Base-by-base conservation (phyloP, 106 monocot genomes). In the Apostasia ramifera region DNA sequence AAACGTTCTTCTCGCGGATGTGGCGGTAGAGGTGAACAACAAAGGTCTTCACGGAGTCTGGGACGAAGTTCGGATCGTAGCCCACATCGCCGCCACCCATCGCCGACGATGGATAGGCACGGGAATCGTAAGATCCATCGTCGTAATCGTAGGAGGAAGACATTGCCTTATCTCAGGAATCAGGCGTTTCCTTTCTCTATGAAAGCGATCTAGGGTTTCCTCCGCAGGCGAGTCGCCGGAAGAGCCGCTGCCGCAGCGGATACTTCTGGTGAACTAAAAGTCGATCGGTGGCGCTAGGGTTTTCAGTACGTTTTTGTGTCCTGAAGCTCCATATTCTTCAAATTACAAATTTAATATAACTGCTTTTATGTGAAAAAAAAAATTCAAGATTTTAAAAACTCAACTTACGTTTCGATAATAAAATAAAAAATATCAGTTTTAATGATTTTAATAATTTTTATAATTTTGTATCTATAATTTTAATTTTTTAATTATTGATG, bases 1-100 rank as follows among this genome's bases (percentile, higher is more conserved):
- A 97, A 13, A 92, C 95, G 74, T 97, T 97, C 75, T 89, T 89
- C 67, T 97, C 95, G 13, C 95, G 92, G 76, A 97, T 92, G 74
- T 97, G 78, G 54, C 95, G 88, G 78, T 97, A 97, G 63, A 97
- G 89, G 74, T 97, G 95, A 11, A 79, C 92, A 3, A 92, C 89
- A 83, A 97, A 97, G 9, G 95, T 97, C 84, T 87, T 97, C 62
- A 97, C 95, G 8, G 95, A 65, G 75, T 97, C 95, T 1, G 95
- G 95, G 44, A 97, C 95, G 82, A 86, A 97, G 82, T 86, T 89
- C 13, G 92, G 92, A 53, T 97, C 95, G 79, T 91, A 91, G 8
- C 54, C 65, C 1, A 61, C 47, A 63, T 77, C 85, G 44, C 44
- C 61, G 55, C 48, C 53, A 2, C 65, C 48, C 15, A 11, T 26